These are phyloP conservation scores for Venturia aucupariae DNA, from an alignment of 2,329 filamentous ascomycete species.

Conservation along the genomic window DNA sequence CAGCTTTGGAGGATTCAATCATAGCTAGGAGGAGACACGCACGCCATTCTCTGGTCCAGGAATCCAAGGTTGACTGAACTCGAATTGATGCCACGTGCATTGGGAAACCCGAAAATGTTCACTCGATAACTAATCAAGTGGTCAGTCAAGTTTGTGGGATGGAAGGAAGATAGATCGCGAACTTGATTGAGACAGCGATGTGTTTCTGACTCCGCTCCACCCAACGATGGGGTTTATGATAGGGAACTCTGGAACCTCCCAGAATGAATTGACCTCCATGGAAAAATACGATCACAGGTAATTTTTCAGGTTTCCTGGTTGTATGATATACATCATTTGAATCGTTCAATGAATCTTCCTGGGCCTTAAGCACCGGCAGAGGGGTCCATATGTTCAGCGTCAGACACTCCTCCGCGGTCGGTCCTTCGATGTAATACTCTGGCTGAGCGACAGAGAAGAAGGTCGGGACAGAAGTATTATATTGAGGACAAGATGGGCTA, in stretches of 20 bases:
- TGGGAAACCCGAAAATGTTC: slow-evolving; percentile 35
- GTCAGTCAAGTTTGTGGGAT: not conserved
- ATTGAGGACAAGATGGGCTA: slow-evolving; percentile 3
- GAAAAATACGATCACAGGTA: slow-evolving; percentile 40
- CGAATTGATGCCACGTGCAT: slow-evolving; percentile 28
- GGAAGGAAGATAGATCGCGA: not conserved
- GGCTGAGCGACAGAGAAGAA: not conserved
- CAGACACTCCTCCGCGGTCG: slow-evolving; percentile 2
- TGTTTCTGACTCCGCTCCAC: slow-evolving; percentile 32
- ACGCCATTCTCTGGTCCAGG: slow-evolving; percentile 30
- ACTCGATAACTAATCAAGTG: slow-evolving; percentile 29
- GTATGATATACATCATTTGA: not conserved
- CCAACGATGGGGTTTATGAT: slow-evolving; percentile 37
- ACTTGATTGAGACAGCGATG: slow-evolving; percentile 33
- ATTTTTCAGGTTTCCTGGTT: not conserved
- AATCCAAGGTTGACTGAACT: slow-evolving; percentile 28
- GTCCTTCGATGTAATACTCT: slow-evolving; percentile 4
- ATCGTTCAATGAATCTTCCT: not conserved
- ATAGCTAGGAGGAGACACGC: slow-evolving; percentile 12
- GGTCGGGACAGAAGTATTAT: not conserved
- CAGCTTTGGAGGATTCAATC: not conserved
- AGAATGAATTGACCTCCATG: slow-evolving; percentile 39
- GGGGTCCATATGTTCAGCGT: slow-evolving; percentile 8
- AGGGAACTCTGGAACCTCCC: slow-evolving; percentile 37
- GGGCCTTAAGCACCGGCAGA: not conserved